Base-by-base conservation (phyloP, 495 filamentous ascomycete genomes). In the Penicillium taxi region DNA sequence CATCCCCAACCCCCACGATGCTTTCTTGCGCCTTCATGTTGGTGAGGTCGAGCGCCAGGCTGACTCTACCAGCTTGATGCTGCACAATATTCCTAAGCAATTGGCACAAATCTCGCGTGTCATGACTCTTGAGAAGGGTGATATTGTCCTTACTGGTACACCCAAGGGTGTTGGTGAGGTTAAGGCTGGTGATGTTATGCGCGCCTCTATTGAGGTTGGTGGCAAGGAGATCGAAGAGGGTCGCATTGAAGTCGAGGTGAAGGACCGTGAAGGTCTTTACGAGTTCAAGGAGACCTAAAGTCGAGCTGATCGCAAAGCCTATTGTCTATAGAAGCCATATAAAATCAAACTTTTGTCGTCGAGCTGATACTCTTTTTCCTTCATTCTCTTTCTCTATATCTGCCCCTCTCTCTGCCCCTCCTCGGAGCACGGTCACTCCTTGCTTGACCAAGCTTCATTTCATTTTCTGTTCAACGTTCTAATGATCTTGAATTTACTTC, bases 131-230 rank as follows among this genome's bases (percentile, higher is more conserved):
- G 82, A 94, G 66, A 71, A 82, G 55, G 91, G 89, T 26, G 91
- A 98, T 65, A 74, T 96, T 55, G 76, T 98, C 24, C 63, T 98
- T 45, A 96, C 91, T 18, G 91, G 91, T 26, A 98, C 91, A 31
- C 91, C 91, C 26, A 96, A 96, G 73, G 91, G 91, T 7, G 93
- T 96, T 20, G 91, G 91, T 1, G 70, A 75, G 14, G 89, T 96
- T 9, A 72, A 75, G 33, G 75, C 82, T 2, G 91, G 91, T 1
- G 93, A 98, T 71, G 70, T 89, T 12, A 86, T 98, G 81, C 81
- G 68, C 37, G 86, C 86, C 13, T 85, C 91, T 12, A 73, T 96
- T 46, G 78, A 75, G 56, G 78, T 95, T 26, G 62, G 72, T 45
- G 91, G 90, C 24, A 79, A 81, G 67, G 87, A 90, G 61, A 61